Percentiles rank a stretch among this genome's conserved stretches.
Evolutionary conservation across 1,284 basidiomycete genomes (phyloP).

Genomic region (Tremellales sp.): DNA sequence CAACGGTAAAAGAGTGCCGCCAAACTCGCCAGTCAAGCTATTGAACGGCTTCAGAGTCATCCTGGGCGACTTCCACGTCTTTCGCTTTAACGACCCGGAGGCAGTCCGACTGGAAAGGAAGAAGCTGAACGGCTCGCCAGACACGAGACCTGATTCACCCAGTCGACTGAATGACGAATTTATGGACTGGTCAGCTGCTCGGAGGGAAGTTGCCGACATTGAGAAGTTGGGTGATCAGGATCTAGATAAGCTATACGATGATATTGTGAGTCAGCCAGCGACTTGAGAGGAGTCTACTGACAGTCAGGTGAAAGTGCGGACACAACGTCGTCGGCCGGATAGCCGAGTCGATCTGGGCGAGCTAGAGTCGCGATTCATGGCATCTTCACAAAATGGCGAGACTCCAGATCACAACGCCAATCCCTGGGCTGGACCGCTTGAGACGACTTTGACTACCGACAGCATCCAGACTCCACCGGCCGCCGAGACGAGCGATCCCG

Average conservation of each 20-base stretch:
- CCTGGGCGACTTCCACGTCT: constrained; percentile 94
- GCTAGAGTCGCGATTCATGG: constrained; percentile 27
- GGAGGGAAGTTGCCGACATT: constrained; percentile 82
- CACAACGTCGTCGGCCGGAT: constrained; percentile 61
- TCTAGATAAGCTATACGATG: constrained; percentile 84
- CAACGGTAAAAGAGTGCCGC: constrained; percentile 81
- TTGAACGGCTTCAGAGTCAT: constrained; percentile 92
- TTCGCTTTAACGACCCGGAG: constrained; percentile 88
- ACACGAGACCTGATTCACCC: constrained; percentile 45
- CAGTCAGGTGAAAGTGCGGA: constrained; percentile 72
- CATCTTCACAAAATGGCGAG: constrained; percentile 31
- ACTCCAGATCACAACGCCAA: constrained; percentile 47
- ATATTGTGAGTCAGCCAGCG: constrained; percentile 36
- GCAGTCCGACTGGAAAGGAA: constrained; percentile 86
- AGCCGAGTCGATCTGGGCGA: constrained; percentile 37
- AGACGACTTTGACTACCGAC: constrained; percentile 21
- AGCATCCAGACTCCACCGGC: constrained; percentile 24
- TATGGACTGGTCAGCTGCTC: constrained; percentile 90
- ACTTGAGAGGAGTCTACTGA: background rate
- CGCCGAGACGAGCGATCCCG: constrained; percentile 12
- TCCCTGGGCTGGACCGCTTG: constrained; percentile 58
- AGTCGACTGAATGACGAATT: constrained; percentile 50
- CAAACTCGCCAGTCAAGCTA: constrained; percentile 55
- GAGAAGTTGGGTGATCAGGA: constrained; percentile 89
- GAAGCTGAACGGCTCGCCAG: constrained; percentile 46